phyloP scores from a whole-genome alignment of 2,329 filamentous ascomycete species.

The Botryosphaeria agaves region DNA sequence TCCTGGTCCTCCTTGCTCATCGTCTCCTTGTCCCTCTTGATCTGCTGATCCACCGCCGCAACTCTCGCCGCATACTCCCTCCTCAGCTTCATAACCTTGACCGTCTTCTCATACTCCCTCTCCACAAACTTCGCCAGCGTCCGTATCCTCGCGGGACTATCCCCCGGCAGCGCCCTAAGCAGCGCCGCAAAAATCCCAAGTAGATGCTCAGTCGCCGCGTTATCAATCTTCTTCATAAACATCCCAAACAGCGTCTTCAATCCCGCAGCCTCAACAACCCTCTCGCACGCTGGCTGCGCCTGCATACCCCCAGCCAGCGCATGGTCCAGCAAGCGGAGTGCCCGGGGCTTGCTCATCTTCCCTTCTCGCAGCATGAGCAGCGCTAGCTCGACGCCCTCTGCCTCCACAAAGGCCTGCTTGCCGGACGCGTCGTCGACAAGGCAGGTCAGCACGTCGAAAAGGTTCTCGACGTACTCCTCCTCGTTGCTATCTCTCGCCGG shows the following conservation, averaged over 20 bases:
- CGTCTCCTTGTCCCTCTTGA: conserved; percentile 38
- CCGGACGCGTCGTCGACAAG: conserved; percentile 58
- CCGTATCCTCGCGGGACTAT: conserved; percentile 63
- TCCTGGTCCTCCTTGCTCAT: conserved; percentile 42
- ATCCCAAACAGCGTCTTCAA: conserved; percentile 72
- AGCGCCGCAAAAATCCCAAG: conserved; percentile 73
- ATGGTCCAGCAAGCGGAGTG: conserved; percentile 72
- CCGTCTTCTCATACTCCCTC: conserved; percentile 77
- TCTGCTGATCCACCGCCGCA: conserved; percentile 42
- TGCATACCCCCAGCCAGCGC: conserved; percentile 40
- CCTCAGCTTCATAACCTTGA: conserved; percentile 52
- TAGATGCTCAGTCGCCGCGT: conserved; percentile 56
- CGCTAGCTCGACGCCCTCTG: conserved; percentile 80
- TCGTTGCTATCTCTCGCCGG: conserved; percentile 74
- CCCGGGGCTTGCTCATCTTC: conserved; percentile 62
- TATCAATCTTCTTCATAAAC: conserved; percentile 69
- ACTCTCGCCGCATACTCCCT: conserved; percentile 51
- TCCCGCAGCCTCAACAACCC: conserved; percentile 65
- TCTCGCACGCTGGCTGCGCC: conserved; percentile 53
- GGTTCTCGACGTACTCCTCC: conserved; percentile 86
- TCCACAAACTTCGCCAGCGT: conserved; percentile 89
- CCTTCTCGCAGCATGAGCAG: conserved; percentile 85
- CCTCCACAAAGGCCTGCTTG: conserved; percentile 69
- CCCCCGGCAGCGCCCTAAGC: conserved; percentile 59
- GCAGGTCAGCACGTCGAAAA: conserved; percentile 76